Base-by-base conservation (phyloP, 2,329 filamentous ascomycete species). In the Stagonosporopsis chrysanthemi region DNA sequence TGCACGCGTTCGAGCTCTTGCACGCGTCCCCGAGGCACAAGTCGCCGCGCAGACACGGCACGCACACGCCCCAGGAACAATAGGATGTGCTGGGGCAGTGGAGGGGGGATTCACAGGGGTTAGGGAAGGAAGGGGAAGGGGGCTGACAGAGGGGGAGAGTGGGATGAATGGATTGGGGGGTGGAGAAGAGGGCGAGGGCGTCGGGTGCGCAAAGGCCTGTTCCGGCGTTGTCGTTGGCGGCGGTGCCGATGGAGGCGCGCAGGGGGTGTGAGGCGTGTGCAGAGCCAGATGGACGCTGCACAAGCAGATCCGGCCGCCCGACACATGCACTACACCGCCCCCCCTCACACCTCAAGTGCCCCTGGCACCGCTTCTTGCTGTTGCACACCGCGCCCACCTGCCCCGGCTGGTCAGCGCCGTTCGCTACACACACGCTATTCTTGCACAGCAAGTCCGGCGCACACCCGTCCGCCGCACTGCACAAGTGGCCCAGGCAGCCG, bases 401-500 rank as follows among this genome's bases (percentile, higher is more conserved):
- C 3, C 73, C 73, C 0, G 70, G 73, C 39, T 74, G 71, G 2
- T 39, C 44, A 6, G 60, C 60, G 0, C 41, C 11, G 29, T 65
- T 66, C 4, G 22, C 41, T n/a, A 59, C 57, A 60, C 73, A 75
- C 26, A 75, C 48, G 51, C 60, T 68, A 47, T 76, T 75, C 17
- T 70, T 74, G 59, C 73, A 76, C 2, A 73, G 24, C 0, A 75
- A 64, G 12, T 64, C 40, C 0, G 72, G 69, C 0, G 33, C 7
- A 49, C 73, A 76, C 4, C 58, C 62, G 40, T 76, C 73, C 2
- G 66, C 52, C 0, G 65, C 56, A 56, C 67, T 62, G 45, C 73
- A 76, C 3, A 76, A 61, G 8, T 65, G 66, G 29, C 73, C 72
- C 19, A 57, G 56, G 48, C 73, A 75, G 42, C 73, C 73, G 26